Conservation (phyloP, 2,329 filamentous ascomycete species). For the Cordyceps javanica region DNA sequence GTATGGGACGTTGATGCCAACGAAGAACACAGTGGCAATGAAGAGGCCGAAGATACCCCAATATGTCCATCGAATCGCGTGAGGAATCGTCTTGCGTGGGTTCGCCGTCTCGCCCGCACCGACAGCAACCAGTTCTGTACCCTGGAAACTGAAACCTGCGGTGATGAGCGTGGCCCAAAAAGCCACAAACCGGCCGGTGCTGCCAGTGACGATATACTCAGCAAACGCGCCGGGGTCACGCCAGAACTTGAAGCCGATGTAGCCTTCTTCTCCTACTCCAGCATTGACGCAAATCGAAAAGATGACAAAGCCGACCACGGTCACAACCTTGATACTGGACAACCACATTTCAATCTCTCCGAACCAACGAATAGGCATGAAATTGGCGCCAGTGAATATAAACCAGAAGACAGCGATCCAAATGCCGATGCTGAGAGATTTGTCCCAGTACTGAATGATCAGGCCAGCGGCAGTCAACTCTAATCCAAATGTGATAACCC, state of each 20-base stretch:
- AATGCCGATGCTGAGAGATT: conserved; percentile 57
- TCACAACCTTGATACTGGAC: conserved; percentile 69
- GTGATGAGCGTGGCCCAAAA: conserved; percentile 65
- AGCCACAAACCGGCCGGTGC: conserved; percentile 57
- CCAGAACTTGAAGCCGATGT: conserved; percentile 71
- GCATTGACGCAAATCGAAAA: conserved; percentile 71
- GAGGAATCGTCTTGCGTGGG: conserved; percentile 65
- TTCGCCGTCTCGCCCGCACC: conserved; percentile 72
- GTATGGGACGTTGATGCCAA: conserved; percentile 65
- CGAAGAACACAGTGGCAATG: conserved; percentile 59
- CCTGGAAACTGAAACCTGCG: conserved; percentile 65
- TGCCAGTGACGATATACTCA: conserved; percentile 48
- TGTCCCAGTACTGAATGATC: conserved; percentile 71
- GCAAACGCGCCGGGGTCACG: conserved; percentile 60
- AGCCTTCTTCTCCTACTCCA: conserved; percentile 62
- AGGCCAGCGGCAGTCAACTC: conserved; percentile 67
- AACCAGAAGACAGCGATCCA: conserved; percentile 71
- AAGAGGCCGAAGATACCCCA: conserved; percentile 69
- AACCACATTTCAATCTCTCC: conserved; percentile 78
- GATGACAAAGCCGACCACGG: conserved; percentile 68
- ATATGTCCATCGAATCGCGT: conserved; percentile 68
- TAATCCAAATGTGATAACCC: conserved; percentile 66
- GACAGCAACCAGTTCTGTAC: conserved; percentile 69
- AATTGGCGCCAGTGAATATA: conserved; percentile 62
- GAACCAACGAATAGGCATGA: conserved; percentile 65